Percentiles rank a stretch among this genome's conserved stretches.
phyloP scores from a whole-genome alignment of 768 basidiomycete genomes.

The Krasilnikovozyma curviuscula region DNA sequence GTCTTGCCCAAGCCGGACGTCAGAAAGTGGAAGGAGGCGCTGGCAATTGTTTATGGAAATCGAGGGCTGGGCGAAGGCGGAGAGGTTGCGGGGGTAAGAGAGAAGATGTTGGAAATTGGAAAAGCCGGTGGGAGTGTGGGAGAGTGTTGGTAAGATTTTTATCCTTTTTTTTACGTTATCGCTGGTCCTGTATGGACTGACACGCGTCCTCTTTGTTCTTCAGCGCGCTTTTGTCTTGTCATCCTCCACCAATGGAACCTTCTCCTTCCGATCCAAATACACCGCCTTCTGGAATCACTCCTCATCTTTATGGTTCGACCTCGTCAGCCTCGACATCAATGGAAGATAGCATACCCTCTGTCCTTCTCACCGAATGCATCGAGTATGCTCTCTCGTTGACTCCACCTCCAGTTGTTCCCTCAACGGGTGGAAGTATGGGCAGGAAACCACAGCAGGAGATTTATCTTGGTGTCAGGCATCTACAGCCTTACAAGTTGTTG shows the following conservation, averaged over 20 bases:
- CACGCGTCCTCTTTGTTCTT: conserved; percentile 1
- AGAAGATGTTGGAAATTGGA: too few relatives aligned
- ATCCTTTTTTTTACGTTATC: background rate
- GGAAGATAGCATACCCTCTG: conserved; percentile 42
- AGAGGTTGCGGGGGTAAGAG: too few relatives aligned
- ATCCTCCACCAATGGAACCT: conserved; percentile 55
- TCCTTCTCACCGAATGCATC: conserved; percentile 71
- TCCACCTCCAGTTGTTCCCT: conserved; percentile 47
- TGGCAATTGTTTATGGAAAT: too few relatives aligned
- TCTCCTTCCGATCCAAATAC: too few relatives aligned
- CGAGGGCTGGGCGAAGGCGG: too few relatives aligned
- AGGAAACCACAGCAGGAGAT: conserved; percentile 79
- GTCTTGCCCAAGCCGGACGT: too few relatives aligned
- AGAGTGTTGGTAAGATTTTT: background rate
- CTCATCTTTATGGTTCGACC: conserved; percentile 34
- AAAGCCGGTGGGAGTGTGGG: too few relatives aligned
- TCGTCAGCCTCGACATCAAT: conserved; percentile 31
- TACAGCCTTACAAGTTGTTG: conserved; percentile 72
- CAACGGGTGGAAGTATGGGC: too few relatives aligned
- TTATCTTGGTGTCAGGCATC: conserved; percentile 59
- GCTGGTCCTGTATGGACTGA: background rate
- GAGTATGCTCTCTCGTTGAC: conserved; percentile 75
- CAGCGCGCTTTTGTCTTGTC: conserved; percentile 72
- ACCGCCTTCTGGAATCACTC: conserved; percentile 50
- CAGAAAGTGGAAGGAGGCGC: too few relatives aligned